Percentiles rank a stretch among this genome's conserved stretches.
Conservation (phyloP, 345 rosid genomes). For the Angophora floribunda region DNA sequence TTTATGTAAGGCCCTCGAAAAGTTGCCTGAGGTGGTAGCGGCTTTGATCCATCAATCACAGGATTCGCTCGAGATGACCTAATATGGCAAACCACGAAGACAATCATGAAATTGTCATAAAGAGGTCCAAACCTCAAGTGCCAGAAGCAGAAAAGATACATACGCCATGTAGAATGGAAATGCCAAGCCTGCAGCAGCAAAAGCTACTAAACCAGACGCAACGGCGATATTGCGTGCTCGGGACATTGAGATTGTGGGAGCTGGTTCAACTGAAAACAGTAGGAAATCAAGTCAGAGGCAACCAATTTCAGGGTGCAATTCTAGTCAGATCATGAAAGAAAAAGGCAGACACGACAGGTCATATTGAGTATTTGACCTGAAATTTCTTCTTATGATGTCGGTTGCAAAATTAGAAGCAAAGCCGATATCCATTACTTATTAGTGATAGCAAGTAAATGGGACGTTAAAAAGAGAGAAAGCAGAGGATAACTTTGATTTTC, state of each 20-base stretch:
- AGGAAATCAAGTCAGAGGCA: not conserved
- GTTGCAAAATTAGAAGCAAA: not conserved
- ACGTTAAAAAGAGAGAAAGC: not conserved
- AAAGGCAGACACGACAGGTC: not conserved
- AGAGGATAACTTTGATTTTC: not conserved
- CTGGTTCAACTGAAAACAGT: not conserved
- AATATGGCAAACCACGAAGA: not conserved
- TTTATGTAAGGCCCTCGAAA: constrained; percentile 95
- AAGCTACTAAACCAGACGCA: constrained; percentile 70
- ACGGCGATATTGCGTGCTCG: constrained; percentile 53
- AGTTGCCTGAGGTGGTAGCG: constrained; percentile 90
- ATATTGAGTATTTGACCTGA: not conserved
- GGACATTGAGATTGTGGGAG: constrained; percentile 22
- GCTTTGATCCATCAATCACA: constrained; percentile 77
- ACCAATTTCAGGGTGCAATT: not conserved
- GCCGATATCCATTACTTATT: not conserved
- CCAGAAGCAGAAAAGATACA: constrained; percentile 5
- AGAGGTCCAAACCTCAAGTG: not conserved
- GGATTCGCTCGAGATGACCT: constrained; percentile 58
- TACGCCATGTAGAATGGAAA: constrained; percentile 94
- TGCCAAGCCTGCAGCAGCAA: constrained; percentile 76
- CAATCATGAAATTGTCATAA: not conserved
- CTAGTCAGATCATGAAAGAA: not conserved
- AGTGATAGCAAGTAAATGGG: not conserved
- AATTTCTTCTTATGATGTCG: not conserved